phyloP scores from a whole-genome alignment of 495 filamentous ascomycete species.

The Penicillium robsamsonii region DNA sequence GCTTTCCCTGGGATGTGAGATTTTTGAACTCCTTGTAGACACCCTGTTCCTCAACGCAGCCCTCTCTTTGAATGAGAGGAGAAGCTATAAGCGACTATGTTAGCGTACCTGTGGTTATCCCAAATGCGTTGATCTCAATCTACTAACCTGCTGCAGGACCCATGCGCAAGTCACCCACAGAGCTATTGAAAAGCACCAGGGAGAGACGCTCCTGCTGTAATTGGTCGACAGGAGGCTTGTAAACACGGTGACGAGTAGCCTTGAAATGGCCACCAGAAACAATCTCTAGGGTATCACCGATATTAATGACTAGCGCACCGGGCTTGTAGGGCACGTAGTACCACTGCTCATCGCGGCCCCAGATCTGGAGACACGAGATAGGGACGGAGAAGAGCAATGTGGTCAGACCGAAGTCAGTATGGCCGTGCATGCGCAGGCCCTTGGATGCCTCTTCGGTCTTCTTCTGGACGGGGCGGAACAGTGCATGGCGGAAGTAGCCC shows the following conservation, averaged over 20 bases:
- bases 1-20: slow-evolving; percentile 31
- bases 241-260: slow-evolving; percentile 45
- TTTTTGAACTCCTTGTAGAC: slow-evolving; percentile 42
- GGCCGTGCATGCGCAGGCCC: slow-evolving; percentile 46
- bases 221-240: slow-evolving; percentile 43
- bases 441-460: slow-evolving; percentile 37
- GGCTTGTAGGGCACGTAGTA: slow-evolving; percentile 46
- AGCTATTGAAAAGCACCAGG: slow-evolving; percentile 45
- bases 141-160: slow-evolving; percentile 27
- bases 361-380: slow-evolving; percentile 44
- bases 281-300: slow-evolving; percentile 47
- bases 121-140: neutral
- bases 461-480: slow-evolving; percentile 42
- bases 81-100: slow-evolving; percentile 21
- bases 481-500: slow-evolving; percentile 47
- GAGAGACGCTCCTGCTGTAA: slow-evolving; percentile 39
- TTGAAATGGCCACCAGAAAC: slow-evolving; percentile 50
- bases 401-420: slow-evolving; percentile 45
- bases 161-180: slow-evolving; percentile 39
- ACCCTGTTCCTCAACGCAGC: slow-evolving; percentile 41
- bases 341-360: slow-evolving; percentile 42
- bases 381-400: slow-evolving; percentile 47
- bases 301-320: slow-evolving; percentile 45
- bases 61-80: slow-evolving; percentile 39
- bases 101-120: neutral